A percentile compares a stretch with the other conserved stretches of the same genome.
These are phyloP conservation scores for Pichia eremophila DNA, from an alignment of 805 yeast species.

Conservation along the genomic window DNA sequence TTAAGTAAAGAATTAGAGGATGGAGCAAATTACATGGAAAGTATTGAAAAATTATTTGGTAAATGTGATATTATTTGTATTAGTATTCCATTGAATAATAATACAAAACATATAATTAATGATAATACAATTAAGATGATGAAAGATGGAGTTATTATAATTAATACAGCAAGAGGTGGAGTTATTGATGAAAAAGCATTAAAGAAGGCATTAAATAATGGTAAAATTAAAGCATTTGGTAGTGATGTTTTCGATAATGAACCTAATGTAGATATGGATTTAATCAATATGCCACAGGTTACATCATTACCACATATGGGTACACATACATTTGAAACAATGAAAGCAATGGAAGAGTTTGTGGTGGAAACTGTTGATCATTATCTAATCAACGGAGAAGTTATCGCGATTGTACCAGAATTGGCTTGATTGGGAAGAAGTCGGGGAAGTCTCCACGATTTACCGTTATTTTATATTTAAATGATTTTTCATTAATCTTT, in stretches of 20 bases:
- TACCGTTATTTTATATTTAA: too few species aligned
- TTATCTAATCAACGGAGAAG: slow-evolving; percentile 57
- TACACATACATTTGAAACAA: slow-evolving; percentile 67
- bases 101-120: slow-evolving; percentile 64
- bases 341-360: slow-evolving; percentile 70
- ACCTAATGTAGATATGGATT: slow-evolving; percentile 59
- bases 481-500: not conserved
- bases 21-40: slow-evolving; percentile 55
- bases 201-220: slow-evolving; percentile 45
- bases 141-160: slow-evolving; percentile 70
- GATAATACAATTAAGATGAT: slow-evolving; percentile 50
- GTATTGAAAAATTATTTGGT: slow-evolving; percentile 57
- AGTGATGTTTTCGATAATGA: slow-evolving; percentile 71
- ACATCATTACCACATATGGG: slow-evolving; percentile 86
- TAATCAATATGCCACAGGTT: slow-evolving; percentile 56
- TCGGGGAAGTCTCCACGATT: too few species aligned
- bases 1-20: slow-evolving; percentile 54
- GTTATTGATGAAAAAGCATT: slow-evolving; percentile 61
- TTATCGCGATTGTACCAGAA: slow-evolving; percentile 77
- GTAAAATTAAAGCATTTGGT: slow-evolving; percentile 61
- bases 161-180: slow-evolving; percentile 87
- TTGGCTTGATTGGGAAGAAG: slow-evolving; percentile 17
- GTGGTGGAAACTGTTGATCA: slow-evolving; percentile 58
- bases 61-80: slow-evolving; percentile 63
- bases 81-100: slow-evolving; percentile 65